Evolutionary conservation across 2,329 filamentous ascomycete species (phyloP).

Genomic region (Ceratocystis eucalypticola): DNA sequence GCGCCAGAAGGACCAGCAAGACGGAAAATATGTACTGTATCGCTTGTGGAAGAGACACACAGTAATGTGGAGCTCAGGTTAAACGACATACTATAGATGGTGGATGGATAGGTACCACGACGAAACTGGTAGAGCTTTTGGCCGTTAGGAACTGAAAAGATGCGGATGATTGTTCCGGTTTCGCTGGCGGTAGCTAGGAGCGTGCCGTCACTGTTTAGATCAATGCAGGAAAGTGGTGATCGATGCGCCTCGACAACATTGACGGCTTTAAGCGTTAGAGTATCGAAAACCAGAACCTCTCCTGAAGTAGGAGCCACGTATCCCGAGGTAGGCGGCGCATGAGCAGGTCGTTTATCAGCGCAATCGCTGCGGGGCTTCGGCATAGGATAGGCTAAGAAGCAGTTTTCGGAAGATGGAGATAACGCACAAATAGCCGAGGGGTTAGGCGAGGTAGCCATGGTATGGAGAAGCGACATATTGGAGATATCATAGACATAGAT

Average conservation of each 20-base stretch:
- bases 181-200: slow-evolving; percentile 89
- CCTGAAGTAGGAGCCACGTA: slow-evolving; percentile 77
- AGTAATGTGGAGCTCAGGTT: slow-evolving; percentile 86
- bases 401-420: slow-evolving; percentile 88
- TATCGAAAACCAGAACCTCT: slow-evolving; percentile 86
- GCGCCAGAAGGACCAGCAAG: slow-evolving; percentile 40
- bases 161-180: slow-evolving; percentile 91
- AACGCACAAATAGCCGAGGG: slow-evolving; percentile 81
- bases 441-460: slow-evolving; percentile 88
- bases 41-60: slow-evolving; percentile 89
- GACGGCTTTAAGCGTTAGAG: slow-evolving; percentile 75
- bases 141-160: slow-evolving; percentile 82
- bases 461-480: slow-evolving; percentile 91
- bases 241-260: slow-evolving; percentile 94
- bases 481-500: slow-evolving; percentile 98
- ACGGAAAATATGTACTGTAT: slow-evolving; percentile 94
- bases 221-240: slow-evolving; percentile 77
- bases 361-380: slow-evolving; percentile 56
- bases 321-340: slow-evolving; percentile 58
- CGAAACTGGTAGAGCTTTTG: slow-evolving; percentile 95
- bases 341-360: slow-evolving; percentile 50
- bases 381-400: slow-evolving; percentile 86
- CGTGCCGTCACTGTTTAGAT: slow-evolving; percentile 84
- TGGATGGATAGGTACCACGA: slow-evolving; percentile 84
- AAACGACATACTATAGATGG: slow-evolving; percentile 98